Evolutionary conservation across 768 basidiomycete species (phyloP).

Genomic region (Nidularia pulvinata): DNA sequence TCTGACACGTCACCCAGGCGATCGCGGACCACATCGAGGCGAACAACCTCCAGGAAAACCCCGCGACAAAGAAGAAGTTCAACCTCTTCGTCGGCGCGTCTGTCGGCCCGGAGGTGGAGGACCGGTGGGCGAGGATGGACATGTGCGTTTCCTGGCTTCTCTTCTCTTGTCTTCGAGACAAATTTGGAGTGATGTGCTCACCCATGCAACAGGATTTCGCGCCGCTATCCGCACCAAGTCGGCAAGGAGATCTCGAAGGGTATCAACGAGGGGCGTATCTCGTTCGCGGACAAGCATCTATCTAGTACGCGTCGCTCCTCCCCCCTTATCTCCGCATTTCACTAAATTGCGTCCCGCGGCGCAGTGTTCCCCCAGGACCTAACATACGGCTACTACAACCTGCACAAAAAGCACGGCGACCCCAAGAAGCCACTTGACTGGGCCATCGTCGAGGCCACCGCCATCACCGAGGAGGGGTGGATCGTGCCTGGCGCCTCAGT

Average conservation of each 20-base stretch:
- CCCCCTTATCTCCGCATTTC: background rate
- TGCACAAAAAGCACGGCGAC: conserved; percentile 41
- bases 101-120: conserved; percentile 47
- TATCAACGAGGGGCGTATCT: conserved; percentile 45
- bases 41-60: conserved; percentile 41
- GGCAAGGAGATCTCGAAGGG: conserved; percentile 47
- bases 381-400: conserved; percentile 44
- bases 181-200: background rate
- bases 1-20: conserved; percentile 19
- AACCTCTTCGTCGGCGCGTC: conserved; percentile 48
- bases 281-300: conserved; percentile 47
- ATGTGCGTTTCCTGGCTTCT: conserved; percentile 27
- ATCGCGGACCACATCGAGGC: conserved; percentile 42
- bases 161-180: background rate
- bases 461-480: conserved; percentile 44
- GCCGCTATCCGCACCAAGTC: conserved; percentile 48
- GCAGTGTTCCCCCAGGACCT: conserved; percentile 50
- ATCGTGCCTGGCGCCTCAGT: conserved; percentile 47
- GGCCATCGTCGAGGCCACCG: conserved; percentile 51
- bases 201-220: conserved; percentile 18
- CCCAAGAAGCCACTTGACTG: conserved; percentile 42
- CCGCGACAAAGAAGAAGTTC: conserved; percentile 41
- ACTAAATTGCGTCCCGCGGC: background rate
- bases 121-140: conserved; percentile 44
- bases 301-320: conserved; percentile 27